phyloP scores from a whole-genome alignment of 495 filamentous ascomycete species.

The Neurospora cerealis region DNA sequence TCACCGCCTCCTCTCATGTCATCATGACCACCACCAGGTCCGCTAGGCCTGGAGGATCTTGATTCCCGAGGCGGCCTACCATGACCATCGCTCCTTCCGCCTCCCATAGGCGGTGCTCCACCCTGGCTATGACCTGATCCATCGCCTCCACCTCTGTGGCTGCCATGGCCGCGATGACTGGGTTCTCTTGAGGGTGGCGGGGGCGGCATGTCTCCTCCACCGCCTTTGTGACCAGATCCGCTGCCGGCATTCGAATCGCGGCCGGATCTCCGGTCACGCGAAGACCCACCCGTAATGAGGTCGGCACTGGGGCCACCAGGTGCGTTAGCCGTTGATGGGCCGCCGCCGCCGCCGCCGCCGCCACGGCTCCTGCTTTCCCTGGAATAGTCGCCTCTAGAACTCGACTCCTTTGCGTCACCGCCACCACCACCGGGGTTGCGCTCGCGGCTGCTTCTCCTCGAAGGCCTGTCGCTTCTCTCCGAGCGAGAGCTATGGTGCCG shows the following conservation, averaged over 20 bases:
- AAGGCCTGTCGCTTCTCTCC: constrained; percentile 30
- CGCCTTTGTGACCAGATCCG: constrained; percentile 5
- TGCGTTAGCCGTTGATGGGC: constrained; percentile 7
- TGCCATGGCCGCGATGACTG: constrained; percentile 14
- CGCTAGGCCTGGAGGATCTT: constrained; percentile 13
- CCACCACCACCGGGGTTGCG: constrained; percentile 16
- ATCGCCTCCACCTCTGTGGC: constrained; percentile 5
- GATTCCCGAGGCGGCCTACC: constrained; percentile 16
- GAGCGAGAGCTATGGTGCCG: constrained; percentile 28
- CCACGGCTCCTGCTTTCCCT: constrained; percentile 22
- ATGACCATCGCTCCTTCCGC: constrained; percentile 5
- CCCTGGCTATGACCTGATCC: neutral
- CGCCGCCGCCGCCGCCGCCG: constrained; percentile 23
- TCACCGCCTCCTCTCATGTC: constrained; percentile 16
- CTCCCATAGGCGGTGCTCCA: neutral
- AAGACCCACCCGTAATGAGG: constrained; percentile 5
- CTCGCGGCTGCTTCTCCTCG: constrained; percentile 35
- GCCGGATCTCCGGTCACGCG: constrained; percentile 11
- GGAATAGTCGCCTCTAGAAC: constrained; percentile 20
- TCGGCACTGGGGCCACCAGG: constrained; percentile 7
- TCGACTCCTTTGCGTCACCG: constrained; percentile 28
- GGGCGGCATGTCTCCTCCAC: constrained; percentile 16
- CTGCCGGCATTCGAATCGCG: constrained; percentile 14
- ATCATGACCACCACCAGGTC: neutral
- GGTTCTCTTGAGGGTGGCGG: constrained; percentile 14